phyloP scores from a whole-genome alignment of 768 basidiomycete genomes.

The Russula brevipes region DNA sequence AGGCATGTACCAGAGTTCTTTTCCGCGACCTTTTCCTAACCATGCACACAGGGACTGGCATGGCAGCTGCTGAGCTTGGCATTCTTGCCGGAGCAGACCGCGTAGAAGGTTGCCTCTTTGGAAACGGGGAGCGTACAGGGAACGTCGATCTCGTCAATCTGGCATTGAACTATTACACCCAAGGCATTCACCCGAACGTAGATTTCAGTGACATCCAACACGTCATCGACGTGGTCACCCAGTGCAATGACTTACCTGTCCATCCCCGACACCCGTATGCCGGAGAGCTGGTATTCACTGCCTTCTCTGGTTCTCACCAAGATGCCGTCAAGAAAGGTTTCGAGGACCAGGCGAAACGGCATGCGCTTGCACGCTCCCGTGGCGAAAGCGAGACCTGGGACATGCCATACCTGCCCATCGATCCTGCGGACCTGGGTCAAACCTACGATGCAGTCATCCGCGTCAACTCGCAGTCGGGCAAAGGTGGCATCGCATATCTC shows the following conservation, averaged over 20 bases:
- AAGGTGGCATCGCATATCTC: slow-evolving; percentile 97
- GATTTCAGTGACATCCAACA: slow-evolving; percentile 91
- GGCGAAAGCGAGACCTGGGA: slow-evolving; percentile 72
- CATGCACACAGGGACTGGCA: slow-evolving; percentile 66
- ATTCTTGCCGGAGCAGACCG: slow-evolving; percentile 93
- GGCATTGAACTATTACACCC: slow-evolving; percentile 93
- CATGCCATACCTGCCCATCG: slow-evolving; percentile 95
- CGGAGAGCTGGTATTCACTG: slow-evolving; percentile 96
- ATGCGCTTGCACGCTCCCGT: slow-evolving; percentile 53
- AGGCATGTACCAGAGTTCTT: slow-evolving; percentile 43
- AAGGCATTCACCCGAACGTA: slow-evolving; percentile 83
- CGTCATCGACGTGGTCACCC: slow-evolving; percentile 87
- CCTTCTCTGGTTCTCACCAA: slow-evolving; percentile 97
- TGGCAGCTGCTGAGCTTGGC: slow-evolving; percentile 91
- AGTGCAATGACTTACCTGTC: slow-evolving; percentile 94
- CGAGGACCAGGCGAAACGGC: slow-evolving; percentile 66
- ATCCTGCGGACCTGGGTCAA: slow-evolving; percentile 92
- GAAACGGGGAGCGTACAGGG: slow-evolving; percentile 97
- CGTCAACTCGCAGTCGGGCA: slow-evolving; percentile 98
- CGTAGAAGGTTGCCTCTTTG: slow-evolving; percentile 95
- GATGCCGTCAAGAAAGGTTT: slow-evolving; percentile 99
- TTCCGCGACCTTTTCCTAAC: not conserved
- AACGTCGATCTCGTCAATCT: slow-evolving; percentile 98
- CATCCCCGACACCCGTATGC: slow-evolving; percentile 97
- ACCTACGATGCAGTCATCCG: slow-evolving; percentile 98